Conservation (phyloP, 2,329 filamentous ascomycete genomes). For the Ophiostoma pallidulum region DNA sequence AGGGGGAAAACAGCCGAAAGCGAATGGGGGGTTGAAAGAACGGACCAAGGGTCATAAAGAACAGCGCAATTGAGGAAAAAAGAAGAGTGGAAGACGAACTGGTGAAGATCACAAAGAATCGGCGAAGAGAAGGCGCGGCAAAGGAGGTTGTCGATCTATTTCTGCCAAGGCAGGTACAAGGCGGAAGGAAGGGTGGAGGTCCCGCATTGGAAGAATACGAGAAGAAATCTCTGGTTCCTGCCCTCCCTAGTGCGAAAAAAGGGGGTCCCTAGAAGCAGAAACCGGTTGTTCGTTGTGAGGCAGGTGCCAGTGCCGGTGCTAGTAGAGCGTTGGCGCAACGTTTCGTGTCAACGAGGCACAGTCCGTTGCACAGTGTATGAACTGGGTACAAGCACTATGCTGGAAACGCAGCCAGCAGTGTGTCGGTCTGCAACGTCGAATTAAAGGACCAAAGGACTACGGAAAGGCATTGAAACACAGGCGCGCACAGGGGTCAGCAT, state of each 20-base stretch:
- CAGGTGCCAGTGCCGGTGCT: constrained; percentile 4
- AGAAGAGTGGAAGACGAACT: no score
- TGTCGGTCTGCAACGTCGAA: no score
- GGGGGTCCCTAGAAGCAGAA: constrained; percentile 2
- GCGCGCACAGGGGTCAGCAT: constrained; percentile 4
- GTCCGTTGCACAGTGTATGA: background rate
- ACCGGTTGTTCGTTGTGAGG: no score
- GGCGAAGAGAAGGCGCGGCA: no score
- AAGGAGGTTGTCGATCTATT: no score
- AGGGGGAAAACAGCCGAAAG: background rate
- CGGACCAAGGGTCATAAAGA: background rate
- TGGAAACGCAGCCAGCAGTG: no score
- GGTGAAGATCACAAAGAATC: no score
- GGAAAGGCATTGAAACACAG: background rate
- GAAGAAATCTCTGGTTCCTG: no score
- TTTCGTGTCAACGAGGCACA: background rate
- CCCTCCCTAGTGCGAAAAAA: background rate
- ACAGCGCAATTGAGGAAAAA: background rate
- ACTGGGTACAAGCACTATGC: background rate
- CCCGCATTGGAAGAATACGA: no score
- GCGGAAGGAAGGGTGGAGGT: background rate
- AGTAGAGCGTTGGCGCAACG: no score
- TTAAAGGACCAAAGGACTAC: background rate
- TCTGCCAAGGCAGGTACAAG: background rate
- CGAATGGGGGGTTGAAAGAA: background rate